Evolutionary conservation across 2,329 filamentous ascomycete genomes (phyloP).

Genomic region (Fusarium sp.): DNA sequence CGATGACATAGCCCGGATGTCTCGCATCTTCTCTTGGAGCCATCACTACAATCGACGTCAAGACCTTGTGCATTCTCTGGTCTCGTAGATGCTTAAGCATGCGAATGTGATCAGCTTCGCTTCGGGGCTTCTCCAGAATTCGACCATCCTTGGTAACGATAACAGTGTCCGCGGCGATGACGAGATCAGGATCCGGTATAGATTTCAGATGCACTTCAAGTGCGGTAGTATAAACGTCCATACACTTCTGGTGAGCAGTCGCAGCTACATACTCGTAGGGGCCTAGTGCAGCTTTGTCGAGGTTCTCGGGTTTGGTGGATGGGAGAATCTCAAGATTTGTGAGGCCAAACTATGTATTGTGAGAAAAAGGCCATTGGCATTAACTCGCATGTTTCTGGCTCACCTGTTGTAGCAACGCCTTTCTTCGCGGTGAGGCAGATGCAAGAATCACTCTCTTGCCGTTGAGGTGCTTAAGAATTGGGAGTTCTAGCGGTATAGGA

Average conservation of each 20-base stretch:
- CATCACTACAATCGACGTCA: slow-evolving; percentile 86
- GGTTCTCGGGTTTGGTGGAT: slow-evolving; percentile 84
- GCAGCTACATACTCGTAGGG: slow-evolving; percentile 92
- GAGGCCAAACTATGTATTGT: slow-evolving; percentile 72
- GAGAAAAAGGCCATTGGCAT: neutral
- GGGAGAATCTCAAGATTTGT: slow-evolving; percentile 84
- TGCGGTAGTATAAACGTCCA: slow-evolving; percentile 70
- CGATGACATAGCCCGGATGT: slow-evolving; percentile 86
- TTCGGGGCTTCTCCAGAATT: slow-evolving; percentile 91
- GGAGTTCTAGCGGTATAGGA: slow-evolving; percentile 78
- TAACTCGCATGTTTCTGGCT: neutral
- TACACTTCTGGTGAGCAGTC: slow-evolving; percentile 85
- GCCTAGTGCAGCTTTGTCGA: slow-evolving; percentile 76
- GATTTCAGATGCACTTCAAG: slow-evolving; percentile 55
- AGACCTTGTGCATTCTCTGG: slow-evolving; percentile 79
- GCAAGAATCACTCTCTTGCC: slow-evolving; percentile 87
- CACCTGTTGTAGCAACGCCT: slow-evolving; percentile 80
- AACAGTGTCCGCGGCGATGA: slow-evolving; percentile 91
- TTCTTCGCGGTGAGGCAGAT: slow-evolving; percentile 85
- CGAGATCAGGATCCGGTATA: slow-evolving; percentile 77
- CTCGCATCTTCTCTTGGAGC: slow-evolving; percentile 81
- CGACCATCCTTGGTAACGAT: slow-evolving; percentile 79
- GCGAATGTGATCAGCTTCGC: slow-evolving; percentile 79
- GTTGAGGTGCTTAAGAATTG: slow-evolving; percentile 79
- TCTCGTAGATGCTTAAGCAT: slow-evolving; percentile 89